phyloP scores from a whole-genome alignment of 768 basidiomycete species.

The Hortiboletus flavorubellus region DNA sequence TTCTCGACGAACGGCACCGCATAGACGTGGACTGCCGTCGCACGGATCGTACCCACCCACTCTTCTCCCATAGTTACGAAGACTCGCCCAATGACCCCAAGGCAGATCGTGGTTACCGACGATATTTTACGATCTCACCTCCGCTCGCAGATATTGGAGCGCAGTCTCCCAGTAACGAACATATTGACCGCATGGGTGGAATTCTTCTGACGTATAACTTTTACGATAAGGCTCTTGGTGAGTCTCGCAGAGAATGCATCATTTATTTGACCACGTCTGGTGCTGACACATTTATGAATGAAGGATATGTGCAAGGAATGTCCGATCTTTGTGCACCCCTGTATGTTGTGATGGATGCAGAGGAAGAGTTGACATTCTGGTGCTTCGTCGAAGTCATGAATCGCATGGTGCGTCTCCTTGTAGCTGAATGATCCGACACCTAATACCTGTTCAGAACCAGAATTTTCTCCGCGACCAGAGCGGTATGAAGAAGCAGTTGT shows the following conservation, averaged over 20 bases:
- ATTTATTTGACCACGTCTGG: not conserved
- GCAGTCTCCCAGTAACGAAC: slow-evolving; percentile 86
- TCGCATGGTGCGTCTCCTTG: slow-evolving; percentile 68
- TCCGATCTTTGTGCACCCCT: slow-evolving; percentile 92
- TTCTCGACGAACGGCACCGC: slow-evolving; percentile 87
- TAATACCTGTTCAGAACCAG: slow-evolving; percentile 57
- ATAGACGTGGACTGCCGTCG: slow-evolving; percentile 97
- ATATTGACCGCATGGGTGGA: slow-evolving; percentile 82
- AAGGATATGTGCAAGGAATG: slow-evolving; percentile 99
- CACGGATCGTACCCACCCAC: slow-evolving; percentile 90
- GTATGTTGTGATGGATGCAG: slow-evolving; percentile 86
- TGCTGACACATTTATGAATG: slow-evolving; percentile 17
- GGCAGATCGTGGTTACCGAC: slow-evolving; percentile 47
- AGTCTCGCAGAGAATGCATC: slow-evolving; percentile 24
- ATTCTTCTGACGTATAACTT: slow-evolving; percentile 91
- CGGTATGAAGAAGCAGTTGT: slow-evolving; percentile 94
- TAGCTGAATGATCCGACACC: not conserved
- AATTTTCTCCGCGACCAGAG: slow-evolving; percentile 97
- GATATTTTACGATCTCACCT: slow-evolving; percentile 73
- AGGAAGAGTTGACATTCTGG: slow-evolving; percentile 94
- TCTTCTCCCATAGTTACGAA: slow-evolving; percentile 59
- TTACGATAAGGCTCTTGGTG: slow-evolving; percentile 84
- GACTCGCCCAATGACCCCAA: slow-evolving; percentile 45
- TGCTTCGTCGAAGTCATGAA: slow-evolving; percentile 95
- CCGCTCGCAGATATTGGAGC: slow-evolving; percentile 72